A percentile compares a stretch with the other conserved stretches of the same genome.
Evolutionary conservation across 257 asterid genomes (phyloP).

Genomic region (Eustoma russellianum): DNA sequence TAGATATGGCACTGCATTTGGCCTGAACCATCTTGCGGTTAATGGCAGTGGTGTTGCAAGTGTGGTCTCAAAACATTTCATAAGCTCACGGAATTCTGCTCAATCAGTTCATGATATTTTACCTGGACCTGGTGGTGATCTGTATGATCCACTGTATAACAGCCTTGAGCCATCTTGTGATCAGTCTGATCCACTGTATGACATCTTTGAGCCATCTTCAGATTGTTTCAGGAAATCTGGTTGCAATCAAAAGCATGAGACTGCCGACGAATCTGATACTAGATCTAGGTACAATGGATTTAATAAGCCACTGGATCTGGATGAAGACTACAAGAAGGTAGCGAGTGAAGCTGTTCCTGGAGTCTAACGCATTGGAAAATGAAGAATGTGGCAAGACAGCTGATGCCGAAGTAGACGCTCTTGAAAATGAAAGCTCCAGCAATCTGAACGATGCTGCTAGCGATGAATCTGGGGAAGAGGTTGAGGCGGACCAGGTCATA

Average conservation of each 20-base stretch:
- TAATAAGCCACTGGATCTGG: constrained; percentile 35
- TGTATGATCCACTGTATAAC: constrained; percentile 84
- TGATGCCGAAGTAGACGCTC: constrained; percentile 67
- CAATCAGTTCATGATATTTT: constrained; percentile 23
- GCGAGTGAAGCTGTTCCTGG: constrained; percentile 30
- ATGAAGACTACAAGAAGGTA: constrained; percentile 32
- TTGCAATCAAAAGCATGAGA: constrained; percentile 33
- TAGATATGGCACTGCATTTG: constrained; percentile 28
- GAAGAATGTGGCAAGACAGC: constrained; percentile 88
- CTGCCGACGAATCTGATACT: constrained; percentile 48
- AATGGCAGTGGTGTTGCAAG: constrained; percentile 25
- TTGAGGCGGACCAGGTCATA: constrained; percentile 69
- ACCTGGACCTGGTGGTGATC: constrained; percentile 41
- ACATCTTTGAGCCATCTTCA: too few species aligned
- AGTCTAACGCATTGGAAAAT: constrained; percentile 32
- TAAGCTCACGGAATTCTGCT: constrained; percentile 28
- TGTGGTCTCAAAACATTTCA: constrained; percentile 23
- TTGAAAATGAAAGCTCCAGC: constrained; percentile 59
- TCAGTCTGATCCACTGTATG: too few species aligned
- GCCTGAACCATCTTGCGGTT: constrained; percentile 30
- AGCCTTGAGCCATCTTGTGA: constrained; percentile 85
- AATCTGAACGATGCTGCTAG: constrained; percentile 32
- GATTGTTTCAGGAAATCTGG: constrained; percentile 34
- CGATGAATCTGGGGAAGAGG: constrained; percentile 46
- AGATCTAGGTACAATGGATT: constrained; percentile 38